Base-by-base conservation (phyloP, 257 asterid species). In the Solanum appendiculatum region DNA sequence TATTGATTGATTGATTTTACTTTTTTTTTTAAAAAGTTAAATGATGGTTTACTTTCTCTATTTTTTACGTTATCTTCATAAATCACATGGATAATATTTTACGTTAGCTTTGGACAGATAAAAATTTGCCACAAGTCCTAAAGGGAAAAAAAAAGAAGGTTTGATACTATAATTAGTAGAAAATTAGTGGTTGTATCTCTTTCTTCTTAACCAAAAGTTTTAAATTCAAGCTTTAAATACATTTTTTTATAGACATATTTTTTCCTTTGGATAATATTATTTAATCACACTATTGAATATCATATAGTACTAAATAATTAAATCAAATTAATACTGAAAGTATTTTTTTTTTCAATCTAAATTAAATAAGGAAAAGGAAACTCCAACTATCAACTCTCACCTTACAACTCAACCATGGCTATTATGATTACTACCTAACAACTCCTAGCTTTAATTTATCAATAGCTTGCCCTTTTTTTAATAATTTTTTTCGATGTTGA, bases 401-500 rank as follows among this genome's bases (percentile, higher is more conserved):
- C 1, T 16, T 51, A 51, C 23, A 51, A 23, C 23, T 51, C 23
- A 51, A 51, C n/a, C 9, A 51, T 51, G 60, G 10, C 60, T 51
- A 51, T 54, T 6, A 54, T 54, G 63, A 54, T n/a, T 0, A 14
- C 54, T 0, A 54, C 63, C 63, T 7, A 18, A 54, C 25, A 54
- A 54, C 63, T 54, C 63, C 63, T 54, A 54, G 11, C n/a, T 54
- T 20, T 54, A 54, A 54, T 54, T 54, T 54, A 54, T 54, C 0
- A 54, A 54, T 54, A 54, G 63, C 2, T 54, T 18, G 25, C 7
- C 20, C 18, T 54, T 54, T 20, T 54, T 18, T 7, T 54, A 54
- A 20, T 54, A 0, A 18, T 18, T 54, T 54, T 0, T 54, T 54
- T 54, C 0, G 0, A 1, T 54, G 9, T 0, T 48, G 1, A 0